These are phyloP conservation scores for Backusella australiensis DNA, from an alignment of 192 early-diverging fungal genomes.

Conservation along the genomic window DNA sequence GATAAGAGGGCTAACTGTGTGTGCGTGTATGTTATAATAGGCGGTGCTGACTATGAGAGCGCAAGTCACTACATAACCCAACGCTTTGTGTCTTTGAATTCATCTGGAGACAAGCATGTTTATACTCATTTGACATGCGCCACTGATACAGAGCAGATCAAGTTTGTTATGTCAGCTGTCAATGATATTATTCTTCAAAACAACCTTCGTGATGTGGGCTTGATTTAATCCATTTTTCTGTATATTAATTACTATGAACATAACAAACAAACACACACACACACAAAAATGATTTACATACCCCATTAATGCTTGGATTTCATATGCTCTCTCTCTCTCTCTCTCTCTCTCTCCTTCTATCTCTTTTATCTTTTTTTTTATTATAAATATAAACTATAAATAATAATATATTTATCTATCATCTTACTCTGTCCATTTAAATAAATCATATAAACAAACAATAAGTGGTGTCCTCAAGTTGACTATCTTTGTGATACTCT, in stretches of 20 bases:
- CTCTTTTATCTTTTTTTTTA: not conserved
- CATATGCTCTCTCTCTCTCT: not conserved
- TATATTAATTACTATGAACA: not conserved
- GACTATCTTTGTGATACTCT: not conserved
- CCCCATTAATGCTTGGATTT: not conserved
- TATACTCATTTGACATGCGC: constrained; percentile 88
- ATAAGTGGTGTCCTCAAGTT: not conserved
- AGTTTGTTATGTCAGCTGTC: constrained; percentile 86
- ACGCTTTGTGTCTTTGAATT: constrained; percentile 77
- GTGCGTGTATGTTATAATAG: not conserved
- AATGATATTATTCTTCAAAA: constrained; percentile 88
- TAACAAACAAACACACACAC: not conserved
- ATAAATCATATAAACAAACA: not conserved
- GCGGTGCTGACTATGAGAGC: constrained; percentile 67
- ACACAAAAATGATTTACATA: not conserved
- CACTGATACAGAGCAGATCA: constrained; percentile 82
- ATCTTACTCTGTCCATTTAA: not conserved
- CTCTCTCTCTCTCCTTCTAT: not conserved
- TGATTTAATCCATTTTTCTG: constrained; percentile 51
- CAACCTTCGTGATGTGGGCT: constrained; percentile 74
- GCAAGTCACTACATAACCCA: constrained; percentile 76
- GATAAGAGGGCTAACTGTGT: not conserved
- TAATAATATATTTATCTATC: not conserved
- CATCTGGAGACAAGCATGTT: constrained; percentile 73
- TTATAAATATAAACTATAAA: not conserved